Evolutionary conservation across 2,329 filamentous ascomycete species (phyloP), one percentile per base, ranked within the genome.

Genomic region (Colletotrichum sp.): DNA sequence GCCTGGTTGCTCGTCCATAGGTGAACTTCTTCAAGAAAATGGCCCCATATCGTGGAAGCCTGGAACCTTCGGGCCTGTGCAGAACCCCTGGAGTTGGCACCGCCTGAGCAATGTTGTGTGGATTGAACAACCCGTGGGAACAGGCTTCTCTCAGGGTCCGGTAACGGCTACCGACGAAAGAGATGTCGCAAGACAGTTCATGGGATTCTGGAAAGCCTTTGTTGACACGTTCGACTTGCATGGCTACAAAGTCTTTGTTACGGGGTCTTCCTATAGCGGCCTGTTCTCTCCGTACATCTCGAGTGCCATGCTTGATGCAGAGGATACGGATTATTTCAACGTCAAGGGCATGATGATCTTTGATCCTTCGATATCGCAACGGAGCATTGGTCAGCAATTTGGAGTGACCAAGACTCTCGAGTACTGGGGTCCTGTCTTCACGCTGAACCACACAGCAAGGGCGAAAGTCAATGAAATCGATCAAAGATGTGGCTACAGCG

Each of bases 121-220:
- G 91, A 89, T 94, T 15, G 94, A 95, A 80, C 93, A 95, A 81
- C 92, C 92, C 12, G 85, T 92, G 12, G 89, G 89, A 32, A 94
- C 93, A 1, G 94, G 94, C 18, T 96, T 94, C 82, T 90, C 92
- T 0, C 89, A 91, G 36, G 94, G 94, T 15, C 90, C 85, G 1
- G 87, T 92, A 7, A 94, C 90, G 1, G 93, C 93, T n/a, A 91
- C 87, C 4, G 90, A 89, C 79, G 92, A 95, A 78, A 89, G 91
- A 44, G 93, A 95, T 78, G 88, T 94, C 2, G 93, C 93, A 0
- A 83, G 85, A 24, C 90, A 96, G 79, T 95, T 96, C 82, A 87
- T 94, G n/a, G 93, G 93, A 63, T 96, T 95, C 85, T 96, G 92
- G 89, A 92, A 93, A 85, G 95, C 95, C 85, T 96, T 95, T 79